phyloP scores from a whole-genome alignment of 257 asterid genomes.

The Scutellaria baicalensis region DNA sequence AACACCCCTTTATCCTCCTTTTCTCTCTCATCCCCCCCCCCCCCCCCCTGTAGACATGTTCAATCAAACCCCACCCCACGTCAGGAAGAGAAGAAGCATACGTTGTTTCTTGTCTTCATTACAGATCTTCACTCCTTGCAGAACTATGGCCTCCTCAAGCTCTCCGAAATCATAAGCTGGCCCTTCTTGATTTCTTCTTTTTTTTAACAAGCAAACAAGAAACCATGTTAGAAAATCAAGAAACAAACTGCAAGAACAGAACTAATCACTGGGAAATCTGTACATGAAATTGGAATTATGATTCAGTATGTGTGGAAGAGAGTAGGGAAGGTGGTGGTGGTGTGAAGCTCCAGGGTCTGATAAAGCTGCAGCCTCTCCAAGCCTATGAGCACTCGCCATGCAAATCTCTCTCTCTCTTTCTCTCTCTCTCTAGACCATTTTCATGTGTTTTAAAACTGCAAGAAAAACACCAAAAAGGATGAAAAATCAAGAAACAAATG shows the following conservation, averaged over 20 bases:
- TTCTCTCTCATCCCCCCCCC: neutral
- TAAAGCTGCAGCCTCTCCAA: slow-evolving; percentile 45
- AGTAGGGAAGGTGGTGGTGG: slow-evolving; percentile 39
- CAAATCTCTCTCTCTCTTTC: slow-evolving; percentile 28
- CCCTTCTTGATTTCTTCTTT: slow-evolving; percentile 54
- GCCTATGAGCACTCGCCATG: slow-evolving; percentile 70
- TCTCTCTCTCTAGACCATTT: slow-evolving; percentile 33
- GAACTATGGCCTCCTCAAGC: slow-evolving; percentile 78
- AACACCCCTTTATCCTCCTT: slow-evolving; percentile 12
- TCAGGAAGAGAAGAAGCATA: slow-evolving; percentile 29
- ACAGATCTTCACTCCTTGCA: slow-evolving; percentile 58
- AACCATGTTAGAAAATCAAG: slow-evolving; percentile 1
- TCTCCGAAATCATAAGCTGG: slow-evolving; percentile 80
- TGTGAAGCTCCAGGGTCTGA: slow-evolving; percentile 43
- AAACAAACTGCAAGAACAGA: neutral
- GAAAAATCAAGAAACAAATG: neutral
- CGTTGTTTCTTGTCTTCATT: slow-evolving; percentile 72
- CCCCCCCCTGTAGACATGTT: slow-evolving; percentile 30
- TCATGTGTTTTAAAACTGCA: neutral
- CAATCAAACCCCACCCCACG: slow-evolving; percentile 35
- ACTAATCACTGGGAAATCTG: too few species aligned
- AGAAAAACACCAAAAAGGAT: neutral
- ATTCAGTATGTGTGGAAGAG: slow-evolving; percentile 54
- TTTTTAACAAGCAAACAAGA: neutral
- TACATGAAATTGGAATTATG: slow-evolving; percentile 54